Evolutionary conservation across 805 yeast species (phyloP).

Genomic region (Priceomyces haplophilus): DNA sequence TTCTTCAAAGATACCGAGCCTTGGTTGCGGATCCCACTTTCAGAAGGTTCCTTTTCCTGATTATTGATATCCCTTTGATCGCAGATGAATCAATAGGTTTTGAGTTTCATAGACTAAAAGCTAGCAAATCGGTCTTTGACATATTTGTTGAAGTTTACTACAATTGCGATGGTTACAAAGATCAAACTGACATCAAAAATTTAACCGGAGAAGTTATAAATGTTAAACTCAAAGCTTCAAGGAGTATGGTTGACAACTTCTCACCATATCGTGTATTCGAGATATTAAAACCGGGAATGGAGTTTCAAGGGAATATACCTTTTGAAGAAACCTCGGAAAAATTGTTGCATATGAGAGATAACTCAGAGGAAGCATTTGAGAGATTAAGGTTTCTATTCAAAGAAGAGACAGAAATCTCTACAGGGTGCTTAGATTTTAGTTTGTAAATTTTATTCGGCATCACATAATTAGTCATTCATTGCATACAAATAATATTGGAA

Average conservation of each 20-base stretch:
- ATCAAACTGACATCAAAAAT: constrained; percentile 13
- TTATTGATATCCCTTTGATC: constrained; percentile 16
- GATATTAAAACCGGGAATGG: constrained; percentile 7
- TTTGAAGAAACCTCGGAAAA: background rate
- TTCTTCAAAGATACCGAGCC: constrained; percentile 18
- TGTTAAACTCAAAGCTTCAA: background rate
- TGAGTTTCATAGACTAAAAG: constrained; percentile 5
- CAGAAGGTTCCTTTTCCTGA: constrained; percentile 22
- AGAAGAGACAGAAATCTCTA: background rate
- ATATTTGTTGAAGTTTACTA: constrained; percentile 18
- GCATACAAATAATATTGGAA: constrained; percentile 1
- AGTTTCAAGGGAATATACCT: background rate
- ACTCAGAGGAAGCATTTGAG: background rate
- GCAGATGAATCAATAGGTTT: constrained; percentile 5
- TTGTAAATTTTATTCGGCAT: constrained; percentile 1
- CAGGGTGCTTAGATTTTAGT: constrained; percentile 1
- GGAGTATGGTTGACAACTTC: background rate
- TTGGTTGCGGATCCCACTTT: constrained; percentile 18
- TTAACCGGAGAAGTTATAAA: background rate
- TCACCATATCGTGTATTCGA: constrained; percentile 7
- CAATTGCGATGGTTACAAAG: constrained; percentile 36
- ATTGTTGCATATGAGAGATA: background rate
- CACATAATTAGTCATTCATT: constrained; percentile 1
- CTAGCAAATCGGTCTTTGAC: constrained; percentile 6
- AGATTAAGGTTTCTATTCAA: background rate